Base-by-base conservation (phyloP, 148 eudicot species). In the Rhododendron ovatum region DNA sequence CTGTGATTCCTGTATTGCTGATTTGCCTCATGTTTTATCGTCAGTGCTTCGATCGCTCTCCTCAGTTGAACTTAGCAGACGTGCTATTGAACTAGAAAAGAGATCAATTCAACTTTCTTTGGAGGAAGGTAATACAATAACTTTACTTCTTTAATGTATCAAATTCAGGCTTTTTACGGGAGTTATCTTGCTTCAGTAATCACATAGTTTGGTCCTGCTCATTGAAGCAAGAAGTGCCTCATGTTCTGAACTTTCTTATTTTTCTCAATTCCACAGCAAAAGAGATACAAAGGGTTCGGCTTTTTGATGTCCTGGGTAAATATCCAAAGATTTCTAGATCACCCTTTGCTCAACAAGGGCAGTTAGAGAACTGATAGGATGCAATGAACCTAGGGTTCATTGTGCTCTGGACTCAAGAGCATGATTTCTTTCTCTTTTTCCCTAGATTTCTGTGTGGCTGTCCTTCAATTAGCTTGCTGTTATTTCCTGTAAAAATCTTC, bases 41-140 rank as follows among this genome's bases (percentile, higher is more conserved):
- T 82, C 94, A 96, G 99, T 87, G 95, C 98, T 96, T 78, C 93
- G 93, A 24, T 91, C 98, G n/a, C 92, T 96, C 86, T 91, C 99
- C 13, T 86, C 96, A 73, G 92, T 85, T 86, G 99, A 94, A 43
- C 98, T 96, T 24, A 96, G 94, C 91, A 92, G 84, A 74, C 93
- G 90, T 90, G 99, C 99, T 26, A 86, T 96, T 88, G 96, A 92
- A 86, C 92, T 95, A 87, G 99, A 96, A 90, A 93, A 94, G 88
- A 91, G 94, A 88, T 92, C 98, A 82, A 95, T 96, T 83, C 94
- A 91, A 87, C 96, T 96, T 86, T 92, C 99, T 20, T 86, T 96
- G 86, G 96, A 93, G 89, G 96, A 96, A 92, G 99, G 99, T 96
- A 93, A 78, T 57, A 26, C 83, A 80, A 13, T 69, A 47, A 57